phyloP scores from a whole-genome alignment of 139 green algal species.

The Desmodesmus armatus region DNA sequence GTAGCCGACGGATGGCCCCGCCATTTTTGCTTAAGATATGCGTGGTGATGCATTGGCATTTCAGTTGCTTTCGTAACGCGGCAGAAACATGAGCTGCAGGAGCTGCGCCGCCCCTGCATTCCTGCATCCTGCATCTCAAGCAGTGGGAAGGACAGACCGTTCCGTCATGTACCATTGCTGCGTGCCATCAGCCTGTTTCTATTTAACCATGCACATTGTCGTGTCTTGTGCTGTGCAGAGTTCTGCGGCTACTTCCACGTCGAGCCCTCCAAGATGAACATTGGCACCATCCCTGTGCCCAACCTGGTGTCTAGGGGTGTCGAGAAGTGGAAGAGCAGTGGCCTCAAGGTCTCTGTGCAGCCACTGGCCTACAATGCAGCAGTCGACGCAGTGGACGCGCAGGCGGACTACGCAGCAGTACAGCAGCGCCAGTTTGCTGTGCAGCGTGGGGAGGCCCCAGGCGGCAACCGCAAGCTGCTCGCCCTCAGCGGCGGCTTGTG shows the following conservation, averaged over 20 bases:
- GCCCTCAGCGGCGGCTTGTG: neutral
- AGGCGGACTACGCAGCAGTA: constrained; percentile 2
- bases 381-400: constrained; percentile 15
- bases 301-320: constrained; percentile 18
- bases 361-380: constrained; percentile 40
- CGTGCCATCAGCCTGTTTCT: too few species aligned
- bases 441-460: neutral
- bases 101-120: too few species aligned
- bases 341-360: constrained; percentile 31
- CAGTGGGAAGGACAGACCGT: too few species aligned
- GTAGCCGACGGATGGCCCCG: too few species aligned
- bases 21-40: too few species aligned
- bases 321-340: constrained; percentile 28
- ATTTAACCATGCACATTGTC: too few species aligned
- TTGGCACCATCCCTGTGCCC: constrained; percentile 24
- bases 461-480: constrained; percentile 37
- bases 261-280: constrained; percentile 36
- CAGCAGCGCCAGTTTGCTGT: constrained; percentile 31
- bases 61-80: too few species aligned
- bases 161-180: too few species aligned
- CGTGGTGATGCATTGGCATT: too few species aligned
- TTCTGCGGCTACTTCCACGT: constrained; percentile 49
- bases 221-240: too few species aligned
- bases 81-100: too few species aligned
- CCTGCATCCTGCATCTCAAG: too few species aligned